Evolutionary conservation across 2,329 filamentous ascomycete species (phyloP).

Genomic region (Colletotrichum musicola): DNA sequence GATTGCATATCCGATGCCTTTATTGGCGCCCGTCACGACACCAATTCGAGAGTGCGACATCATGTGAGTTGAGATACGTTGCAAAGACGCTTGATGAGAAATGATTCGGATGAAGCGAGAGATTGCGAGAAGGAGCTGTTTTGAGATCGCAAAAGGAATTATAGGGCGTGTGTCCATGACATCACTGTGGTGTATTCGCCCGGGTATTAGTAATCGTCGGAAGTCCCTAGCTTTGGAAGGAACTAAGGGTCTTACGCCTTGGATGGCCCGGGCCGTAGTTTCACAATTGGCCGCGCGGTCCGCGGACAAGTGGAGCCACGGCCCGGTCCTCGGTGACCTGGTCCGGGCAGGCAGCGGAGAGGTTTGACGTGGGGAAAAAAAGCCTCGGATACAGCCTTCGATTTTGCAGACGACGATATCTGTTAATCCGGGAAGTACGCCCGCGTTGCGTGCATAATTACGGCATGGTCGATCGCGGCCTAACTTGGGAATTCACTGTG

Average conservation of each 20-base stretch:
- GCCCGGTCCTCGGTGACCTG: too few relatives aligned
- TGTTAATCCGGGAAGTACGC: not conserved
- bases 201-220: not conserved
- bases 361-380: too few relatives aligned
- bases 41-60: constrained; percentile 55
- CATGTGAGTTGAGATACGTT: not conserved
- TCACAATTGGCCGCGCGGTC: not conserved
- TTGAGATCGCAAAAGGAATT: not conserved
- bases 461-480: not conserved
- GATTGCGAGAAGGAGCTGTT: not conserved
- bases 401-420: not conserved
- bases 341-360: too few relatives aligned
- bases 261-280: not conserved
- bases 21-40: constrained; percentile 67
- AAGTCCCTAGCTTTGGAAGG: not conserved
- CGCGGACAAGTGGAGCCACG: too few relatives aligned
- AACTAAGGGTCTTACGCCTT: not conserved
- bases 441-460: not conserved
- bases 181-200: not conserved
- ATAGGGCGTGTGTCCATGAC: not conserved
- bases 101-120: not conserved
- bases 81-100: not conserved
- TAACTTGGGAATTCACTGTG: not conserved
- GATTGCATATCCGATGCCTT: constrained; percentile 48
- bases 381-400: not conserved